Evolutionary conservation across 345 rosid species (phyloP).

Genomic region (Brassica rapa): DNA sequence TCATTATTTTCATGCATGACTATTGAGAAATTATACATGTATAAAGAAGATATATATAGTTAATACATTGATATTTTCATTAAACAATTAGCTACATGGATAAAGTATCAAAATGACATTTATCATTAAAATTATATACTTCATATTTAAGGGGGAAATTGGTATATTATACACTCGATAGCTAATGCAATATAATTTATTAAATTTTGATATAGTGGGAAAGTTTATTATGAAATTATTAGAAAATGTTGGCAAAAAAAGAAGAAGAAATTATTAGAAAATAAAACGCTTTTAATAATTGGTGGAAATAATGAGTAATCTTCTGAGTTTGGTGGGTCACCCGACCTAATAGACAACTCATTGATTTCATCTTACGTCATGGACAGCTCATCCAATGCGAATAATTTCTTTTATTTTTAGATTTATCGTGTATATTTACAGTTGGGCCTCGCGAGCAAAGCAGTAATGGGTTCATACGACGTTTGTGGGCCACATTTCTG

Average conservation of each 20-base stretch:
- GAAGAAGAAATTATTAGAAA: background rate
- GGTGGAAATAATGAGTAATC: conserved; percentile 25
- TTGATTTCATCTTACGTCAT: conserved; percentile 37
- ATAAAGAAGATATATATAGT: background rate
- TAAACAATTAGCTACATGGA: background rate
- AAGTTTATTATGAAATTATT: background rate
- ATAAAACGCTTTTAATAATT: conserved; percentile 10
- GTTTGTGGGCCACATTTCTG: conserved; percentile 5
- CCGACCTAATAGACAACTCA: conserved; percentile 41
- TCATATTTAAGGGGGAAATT: background rate
- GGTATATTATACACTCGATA: background rate
- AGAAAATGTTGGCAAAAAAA: background rate
- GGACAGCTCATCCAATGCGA: conserved; percentile 31
- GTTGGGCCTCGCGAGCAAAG: conserved; percentile 7
- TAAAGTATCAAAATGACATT: background rate
- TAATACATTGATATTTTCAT: background rate
- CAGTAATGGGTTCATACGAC: background rate
- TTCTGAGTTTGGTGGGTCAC: conserved; percentile 26
- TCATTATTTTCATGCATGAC: background rate
- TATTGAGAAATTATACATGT: background rate
- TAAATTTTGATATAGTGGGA: background rate
- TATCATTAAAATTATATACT: background rate
- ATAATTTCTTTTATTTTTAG: background rate
- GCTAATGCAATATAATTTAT: background rate
- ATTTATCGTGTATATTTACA: background rate